Evolutionary conservation across 306 rosid species (phyloP).

Genomic region (Prosopis cineraria): DNA sequence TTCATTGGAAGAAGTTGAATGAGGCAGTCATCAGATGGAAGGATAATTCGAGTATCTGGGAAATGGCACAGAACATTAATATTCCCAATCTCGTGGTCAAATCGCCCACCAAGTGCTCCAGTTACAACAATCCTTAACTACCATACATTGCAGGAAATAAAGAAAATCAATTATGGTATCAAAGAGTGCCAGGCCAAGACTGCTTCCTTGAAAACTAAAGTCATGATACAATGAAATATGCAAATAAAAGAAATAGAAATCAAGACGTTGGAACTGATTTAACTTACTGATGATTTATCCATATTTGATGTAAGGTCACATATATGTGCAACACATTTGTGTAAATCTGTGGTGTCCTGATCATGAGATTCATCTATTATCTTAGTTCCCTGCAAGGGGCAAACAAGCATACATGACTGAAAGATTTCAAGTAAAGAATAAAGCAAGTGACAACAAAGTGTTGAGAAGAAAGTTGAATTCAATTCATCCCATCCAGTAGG

Average conservation of each 20-base stretch:
- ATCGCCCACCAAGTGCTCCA: slow-evolving; percentile 97
- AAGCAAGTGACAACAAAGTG: not conserved
- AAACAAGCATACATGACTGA: slow-evolving; percentile 35
- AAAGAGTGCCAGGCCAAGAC: slow-evolving; percentile 22
- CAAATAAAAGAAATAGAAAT: slow-evolving; percentile 6
- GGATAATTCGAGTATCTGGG: slow-evolving; percentile 61
- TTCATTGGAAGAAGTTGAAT: slow-evolving; percentile 81
- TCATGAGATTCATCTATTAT: slow-evolving; percentile 76
- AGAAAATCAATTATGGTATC: slow-evolving; percentile 2
- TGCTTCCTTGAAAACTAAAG: slow-evolving; percentile 1
- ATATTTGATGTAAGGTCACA: slow-evolving; percentile 48
- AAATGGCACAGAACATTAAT: slow-evolving; percentile 73
- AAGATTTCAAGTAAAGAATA: slow-evolving; percentile 11
- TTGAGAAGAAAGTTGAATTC: slow-evolving; percentile 23
- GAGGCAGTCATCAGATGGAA: slow-evolving; percentile 82
- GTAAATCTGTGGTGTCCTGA: slow-evolving; percentile 93
- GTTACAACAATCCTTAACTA: slow-evolving; percentile 83
- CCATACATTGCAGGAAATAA: slow-evolving; percentile 21
- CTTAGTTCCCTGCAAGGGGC: slow-evolving; percentile 71
- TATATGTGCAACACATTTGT: slow-evolving; percentile 71
- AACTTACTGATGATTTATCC: slow-evolving; percentile 67
- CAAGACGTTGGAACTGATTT: slow-evolving; percentile 6
- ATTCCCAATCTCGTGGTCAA: slow-evolving; percentile 95
- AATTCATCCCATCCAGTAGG: slow-evolving; percentile 15
- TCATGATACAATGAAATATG: not conserved